These are phyloP conservation scores for Schizosaccharomyces lindneri DNA, from an alignment of 805 yeast species.

Conservation along the genomic window DNA sequence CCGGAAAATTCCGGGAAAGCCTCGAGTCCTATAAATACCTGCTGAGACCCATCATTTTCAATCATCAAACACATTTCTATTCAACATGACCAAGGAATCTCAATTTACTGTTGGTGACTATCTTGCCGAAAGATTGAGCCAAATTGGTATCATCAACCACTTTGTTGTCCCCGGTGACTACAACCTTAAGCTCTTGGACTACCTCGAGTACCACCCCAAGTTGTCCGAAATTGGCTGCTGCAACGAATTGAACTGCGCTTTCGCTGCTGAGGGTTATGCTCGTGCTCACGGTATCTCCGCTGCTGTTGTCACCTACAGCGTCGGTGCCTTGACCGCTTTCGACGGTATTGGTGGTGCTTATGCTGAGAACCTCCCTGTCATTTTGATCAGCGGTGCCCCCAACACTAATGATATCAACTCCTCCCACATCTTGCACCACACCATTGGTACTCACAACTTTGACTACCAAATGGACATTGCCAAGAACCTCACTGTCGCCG, in stretches of 20 bases:
- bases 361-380: constrained; percentile 58
- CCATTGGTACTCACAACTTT: constrained; percentile 51
- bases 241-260: constrained; percentile 61
- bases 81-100: not conserved
- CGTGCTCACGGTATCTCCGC: constrained; percentile 49
- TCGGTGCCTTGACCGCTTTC: constrained; percentile 54
- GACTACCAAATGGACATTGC: constrained; percentile 55
- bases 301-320: constrained; percentile 56
- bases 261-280: constrained; percentile 64
- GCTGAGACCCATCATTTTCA: too few relatives aligned
- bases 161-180: constrained; percentile 6
- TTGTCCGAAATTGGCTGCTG: constrained; percentile 66
- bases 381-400: constrained; percentile 64
- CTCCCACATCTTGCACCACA: constrained; percentile 45
- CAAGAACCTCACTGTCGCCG: constrained; percentile 36
- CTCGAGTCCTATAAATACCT: too few relatives aligned
- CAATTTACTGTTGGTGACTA: constrained; percentile 11
- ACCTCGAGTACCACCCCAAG: constrained; percentile 1
- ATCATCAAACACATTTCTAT: too few relatives aligned
- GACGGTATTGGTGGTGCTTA: constrained; percentile 64
- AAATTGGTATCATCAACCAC: constrained; percentile 15
- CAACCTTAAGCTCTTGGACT: constrained; percentile 4
- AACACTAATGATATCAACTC: constrained; percentile 41
- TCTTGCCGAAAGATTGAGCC: constrained; percentile 14
- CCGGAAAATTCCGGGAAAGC: too few relatives aligned